Evolutionary conservation across 2,329 filamentous ascomycete genomes (phyloP), one percentile per base, ranked within the genome.

Genomic region (Aspergillus japonicus): DNA sequence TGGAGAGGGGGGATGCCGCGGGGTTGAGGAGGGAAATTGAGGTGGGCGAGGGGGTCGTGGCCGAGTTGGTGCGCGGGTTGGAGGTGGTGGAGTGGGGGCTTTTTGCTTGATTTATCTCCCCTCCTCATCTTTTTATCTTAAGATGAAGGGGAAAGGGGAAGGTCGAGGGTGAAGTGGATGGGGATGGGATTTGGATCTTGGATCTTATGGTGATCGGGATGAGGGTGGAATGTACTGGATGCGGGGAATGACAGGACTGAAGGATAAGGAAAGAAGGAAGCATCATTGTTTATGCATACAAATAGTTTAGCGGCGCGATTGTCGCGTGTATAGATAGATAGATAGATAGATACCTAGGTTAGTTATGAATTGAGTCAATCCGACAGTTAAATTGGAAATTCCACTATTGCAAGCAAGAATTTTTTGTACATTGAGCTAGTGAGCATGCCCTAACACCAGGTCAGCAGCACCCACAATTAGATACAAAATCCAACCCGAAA

Each of bases 81-180:
- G 85, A 89, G 70, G 83, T 97, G 59, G 87, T 87, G 76, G 89
- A 96, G 72, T 96, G 90, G 89, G 82, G 81, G 0, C 78, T 96
- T 44, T 96, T 96, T 71, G 79, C 48, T 55, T 11, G 19, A 6
- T 47, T 47, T 8, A 12, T n/a, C 1, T 19, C n/a, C 1, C 7
- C n/a, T n/a, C n/a, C n/a, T n/a, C n/a, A n/a, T n/a, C n/a, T n/a
- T n/a, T n/a, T 44, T 16, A 4, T 19, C 39, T 19, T 16, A 5
- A 7, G 19, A 6, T 7, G 12, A 4, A 23, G 23, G 23, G 16
- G 35, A 42, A 10, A 2, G 2, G 33, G 3, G 11, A 8, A 12
- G 7, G 11, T 33, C 31, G 10, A 3, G 33, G 33, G 33, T 50
- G n/a, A n/a, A 3, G n/a, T 29, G 21, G 23, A 4, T 23, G 24